phyloP scores from a whole-genome alignment of 192 early-diverging fungal species.

The Globomyces pollinis-pini region DNA sequence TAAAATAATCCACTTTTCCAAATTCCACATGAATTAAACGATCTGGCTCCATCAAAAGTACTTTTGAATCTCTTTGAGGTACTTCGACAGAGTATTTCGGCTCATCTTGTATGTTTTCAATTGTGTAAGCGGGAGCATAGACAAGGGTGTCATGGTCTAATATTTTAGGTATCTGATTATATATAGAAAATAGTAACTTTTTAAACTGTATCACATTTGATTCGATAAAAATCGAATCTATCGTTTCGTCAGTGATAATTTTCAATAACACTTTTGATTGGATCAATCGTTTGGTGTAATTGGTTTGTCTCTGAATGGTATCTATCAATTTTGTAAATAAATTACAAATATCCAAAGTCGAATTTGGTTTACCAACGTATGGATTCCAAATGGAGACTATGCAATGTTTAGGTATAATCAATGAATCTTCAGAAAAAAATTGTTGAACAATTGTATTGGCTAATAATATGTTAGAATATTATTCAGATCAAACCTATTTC shows the following conservation, averaged over 20 bases:
- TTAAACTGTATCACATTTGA: neutral
- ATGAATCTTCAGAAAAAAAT: neutral
- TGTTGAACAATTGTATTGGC: neutral
- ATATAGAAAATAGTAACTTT: conserved; percentile 1
- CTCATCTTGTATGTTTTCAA: conserved; percentile 3
- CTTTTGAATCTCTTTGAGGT: neutral
- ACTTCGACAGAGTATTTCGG: conserved; percentile 3
- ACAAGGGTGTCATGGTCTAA: neutral
- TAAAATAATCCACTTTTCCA: neutral
- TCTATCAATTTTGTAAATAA: conserved; percentile 7
- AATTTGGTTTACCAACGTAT: neutral
- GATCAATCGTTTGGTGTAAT: neutral
- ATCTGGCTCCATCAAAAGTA: conserved; percentile 8
- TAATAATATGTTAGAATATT: neutral
- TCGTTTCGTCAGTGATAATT: neutral
- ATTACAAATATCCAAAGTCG: neutral
- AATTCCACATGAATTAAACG: conserved; percentile 1
- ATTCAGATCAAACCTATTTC: no score
- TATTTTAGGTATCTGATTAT: conserved; percentile 4
- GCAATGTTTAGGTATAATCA: neutral
- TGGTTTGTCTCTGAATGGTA: neutral
- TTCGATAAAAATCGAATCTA: neutral
- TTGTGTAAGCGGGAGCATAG: conserved; percentile 1
- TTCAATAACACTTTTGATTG: conserved; percentile 4
- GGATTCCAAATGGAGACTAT: conserved; percentile 2